Percentiles rank a stretch among this genome's conserved stretches.
phyloP scores from a whole-genome alignment of 139 green algal genomes.

The Zygnema cylindricum region DNA sequence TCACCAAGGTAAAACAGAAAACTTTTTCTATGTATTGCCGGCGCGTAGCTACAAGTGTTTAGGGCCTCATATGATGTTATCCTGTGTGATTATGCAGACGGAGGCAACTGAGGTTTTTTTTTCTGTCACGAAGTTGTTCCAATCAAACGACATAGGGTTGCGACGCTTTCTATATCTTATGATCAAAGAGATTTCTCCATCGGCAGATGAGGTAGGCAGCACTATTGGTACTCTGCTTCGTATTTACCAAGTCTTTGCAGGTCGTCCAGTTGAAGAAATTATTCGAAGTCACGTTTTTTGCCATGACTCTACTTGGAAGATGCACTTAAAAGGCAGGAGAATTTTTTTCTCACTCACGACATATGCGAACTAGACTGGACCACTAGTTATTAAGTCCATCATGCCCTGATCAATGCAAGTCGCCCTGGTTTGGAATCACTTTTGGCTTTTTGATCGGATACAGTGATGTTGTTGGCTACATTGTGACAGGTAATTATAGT shows the following conservation, averaged over 20 bases:
- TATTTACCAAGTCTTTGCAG: too few relatives aligned
- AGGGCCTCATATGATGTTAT: background rate
- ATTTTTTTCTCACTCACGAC: too few relatives aligned
- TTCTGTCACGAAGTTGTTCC: slow-evolving; percentile 96
- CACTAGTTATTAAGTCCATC: too few relatives aligned
- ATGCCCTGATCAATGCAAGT: too few relatives aligned
- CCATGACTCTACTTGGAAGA: too few relatives aligned
- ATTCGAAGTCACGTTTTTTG: too few relatives aligned
- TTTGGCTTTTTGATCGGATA: background rate
- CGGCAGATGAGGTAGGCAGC: slow-evolving; percentile 67
- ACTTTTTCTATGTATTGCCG: background rate
- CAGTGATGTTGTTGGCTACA: background rate
- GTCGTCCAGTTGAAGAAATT: too few relatives aligned
- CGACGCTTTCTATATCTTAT: slow-evolving; percentile 97
- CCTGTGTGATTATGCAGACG: slow-evolving; percentile 72
- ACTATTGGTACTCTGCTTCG: too few relatives aligned
- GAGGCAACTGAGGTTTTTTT: slow-evolving; percentile 99
- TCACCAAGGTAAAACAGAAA: slow-evolving; percentile 88
- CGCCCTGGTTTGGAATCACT: background rate
- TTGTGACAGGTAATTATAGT: slow-evolving; percentile 96
- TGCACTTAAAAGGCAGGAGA: too few relatives aligned
- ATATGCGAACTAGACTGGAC: too few relatives aligned
- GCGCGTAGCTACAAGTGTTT: background rate
- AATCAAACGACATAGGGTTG: slow-evolving; percentile 93
- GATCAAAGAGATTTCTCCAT: slow-evolving; percentile 98